Evolutionary conservation across 2,329 filamentous ascomycete genomes (phyloP).

Genomic region (Bipolaris victoriae): DNA sequence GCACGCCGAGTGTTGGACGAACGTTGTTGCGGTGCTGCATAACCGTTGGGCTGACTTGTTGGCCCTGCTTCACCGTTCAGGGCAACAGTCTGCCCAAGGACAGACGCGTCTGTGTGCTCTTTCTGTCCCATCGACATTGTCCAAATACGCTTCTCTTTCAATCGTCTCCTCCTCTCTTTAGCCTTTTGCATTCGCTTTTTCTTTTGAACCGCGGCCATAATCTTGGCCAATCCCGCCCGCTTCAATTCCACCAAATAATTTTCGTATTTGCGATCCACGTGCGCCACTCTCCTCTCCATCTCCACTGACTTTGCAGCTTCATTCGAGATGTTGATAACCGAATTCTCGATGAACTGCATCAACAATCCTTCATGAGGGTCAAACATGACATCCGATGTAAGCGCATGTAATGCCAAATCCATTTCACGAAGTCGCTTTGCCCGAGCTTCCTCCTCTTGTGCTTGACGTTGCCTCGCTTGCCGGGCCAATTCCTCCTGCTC

Average conservation of each 20-base stretch:
- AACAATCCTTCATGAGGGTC: slow-evolving; percentile 51
- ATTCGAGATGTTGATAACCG: slow-evolving; percentile 43
- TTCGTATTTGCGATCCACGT: slow-evolving; percentile 28
- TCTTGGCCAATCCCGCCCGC: slow-evolving; percentile 29
- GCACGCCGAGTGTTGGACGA: slow-evolving; percentile 25
- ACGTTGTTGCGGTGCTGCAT: slow-evolving; percentile 20
- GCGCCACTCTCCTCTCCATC: slow-evolving; percentile 32
- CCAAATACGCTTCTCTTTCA: slow-evolving; percentile 30
- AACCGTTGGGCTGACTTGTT: slow-evolving; percentile 9
- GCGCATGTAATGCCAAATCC: slow-evolving; percentile 33
- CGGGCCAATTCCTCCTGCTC: slow-evolving; percentile 26
- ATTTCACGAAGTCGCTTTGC: slow-evolving; percentile 21
- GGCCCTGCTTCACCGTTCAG: slow-evolving; percentile 5
- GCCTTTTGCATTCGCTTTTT: slow-evolving; percentile 32
- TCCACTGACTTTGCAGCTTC: slow-evolving; percentile 44
- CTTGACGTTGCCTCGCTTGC: slow-evolving; percentile 30
- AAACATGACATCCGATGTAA: slow-evolving; percentile 50
- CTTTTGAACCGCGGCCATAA: slow-evolving; percentile 29
- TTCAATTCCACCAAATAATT: slow-evolving; percentile 24
- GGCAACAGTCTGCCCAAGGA: neutral
- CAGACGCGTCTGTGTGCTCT: slow-evolving; percentile 1
- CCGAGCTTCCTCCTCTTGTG: slow-evolving; percentile 29
- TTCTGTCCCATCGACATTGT: slow-evolving; percentile 15
- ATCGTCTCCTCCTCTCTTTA: slow-evolving; percentile 31
- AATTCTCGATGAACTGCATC: slow-evolving; percentile 54